phyloP scores from a whole-genome alignment of 2,329 filamentous ascomycete species.

The Aureobasidium melanogenum region DNA sequence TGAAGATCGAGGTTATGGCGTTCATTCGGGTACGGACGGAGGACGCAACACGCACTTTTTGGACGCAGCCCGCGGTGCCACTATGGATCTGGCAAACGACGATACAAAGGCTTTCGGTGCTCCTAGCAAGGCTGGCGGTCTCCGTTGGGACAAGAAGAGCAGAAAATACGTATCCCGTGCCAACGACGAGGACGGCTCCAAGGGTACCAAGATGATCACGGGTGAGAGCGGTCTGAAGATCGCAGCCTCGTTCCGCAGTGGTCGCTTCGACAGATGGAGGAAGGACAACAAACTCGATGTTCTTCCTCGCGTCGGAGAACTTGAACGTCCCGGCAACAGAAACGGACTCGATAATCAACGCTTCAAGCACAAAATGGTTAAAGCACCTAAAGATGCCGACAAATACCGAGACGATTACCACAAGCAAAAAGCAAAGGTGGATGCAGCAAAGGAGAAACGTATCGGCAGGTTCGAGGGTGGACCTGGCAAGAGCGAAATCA shows the following conservation, averaged over 20 bases:
- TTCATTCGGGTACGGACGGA: conserved; percentile 62
- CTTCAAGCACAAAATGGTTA: conserved; percentile 80
- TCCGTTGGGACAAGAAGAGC: conserved; percentile 95
- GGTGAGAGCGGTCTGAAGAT: conserved; percentile 96
- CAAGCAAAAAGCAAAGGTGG: conserved; percentile 79
- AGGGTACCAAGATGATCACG: conserved; percentile 62
- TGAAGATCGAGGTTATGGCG: conserved; percentile 88
- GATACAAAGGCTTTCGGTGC: conserved; percentile 76
- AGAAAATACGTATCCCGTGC: conserved; percentile 88
- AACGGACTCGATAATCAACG: conserved; percentile 34
- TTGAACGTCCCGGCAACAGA: conserved; percentile 44
- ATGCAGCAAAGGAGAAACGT: conserved; percentile 77
- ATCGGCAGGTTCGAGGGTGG: conserved; percentile 53
- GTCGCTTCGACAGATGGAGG: conserved; percentile 88
- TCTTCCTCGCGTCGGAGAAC: conserved; percentile 74
- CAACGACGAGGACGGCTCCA: conserved; percentile 91
- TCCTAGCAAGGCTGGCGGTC: conserved; percentile 55
- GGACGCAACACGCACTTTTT: conserved; percentile 63
- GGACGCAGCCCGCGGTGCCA: conserved; percentile 72
- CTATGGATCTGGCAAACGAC: conserved; percentile 90
- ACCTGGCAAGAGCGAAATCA: conserved; percentile 68
- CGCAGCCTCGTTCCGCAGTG: conserved; percentile 83
- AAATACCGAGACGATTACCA: conserved; percentile 87
- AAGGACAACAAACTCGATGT: conserved; percentile 72
- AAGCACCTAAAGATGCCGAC: conserved; percentile 87